Evolutionary conservation across 768 basidiomycete genomes (phyloP), one percentile per base, ranked within the genome.

Genomic region (Pleurotus giganteus): DNA sequence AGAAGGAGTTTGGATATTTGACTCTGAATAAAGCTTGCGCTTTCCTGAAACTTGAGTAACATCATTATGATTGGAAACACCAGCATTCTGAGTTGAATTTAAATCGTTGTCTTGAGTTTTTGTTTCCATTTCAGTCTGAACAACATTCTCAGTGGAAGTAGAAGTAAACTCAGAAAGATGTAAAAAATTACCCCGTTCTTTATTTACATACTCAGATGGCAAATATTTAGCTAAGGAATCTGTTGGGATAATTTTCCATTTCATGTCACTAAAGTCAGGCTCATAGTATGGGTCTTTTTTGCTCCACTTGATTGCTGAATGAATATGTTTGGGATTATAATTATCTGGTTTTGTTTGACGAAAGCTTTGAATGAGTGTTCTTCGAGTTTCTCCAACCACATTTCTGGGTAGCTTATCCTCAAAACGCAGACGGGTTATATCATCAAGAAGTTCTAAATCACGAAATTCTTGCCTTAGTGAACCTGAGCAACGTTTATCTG

Each of bases 391-490:
- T 17, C 56, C 50, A 9, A 4, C 7, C n/a, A 57, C 50, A 52
- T 27, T 42, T 11, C 4, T 32, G 5, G 32, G 34, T 29, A 57
- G 50, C 15, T 27, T 44, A 31, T 47, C 24, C 4, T 61, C 36
- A 50, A 28, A 63, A 28, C 50, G 32, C 27, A 66, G 36, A 15
- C 32, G 23, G 0, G 67, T 62, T n/a, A 66, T 61, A n/a, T 65
- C 56, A 56, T 63, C 60, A 6, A 61, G 55, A 21, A 65, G 57
- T 31, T 57, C 57, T 11, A 61, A 61, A 51, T 65, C 63, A 43
- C 57, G 12, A 37, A 60, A 63, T 39, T 64, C 65, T 53, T 64
- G 59, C 26, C 58, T n/a, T 1, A 65, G 53, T 29, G 24, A 36
- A 17, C 61, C 62, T 17, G 54, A 39, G 17, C 39, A 41, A 5